These are phyloP conservation scores for Saturnispora serradocipensis DNA, from an alignment of 805 yeast species.

Conservation along the genomic window DNA sequence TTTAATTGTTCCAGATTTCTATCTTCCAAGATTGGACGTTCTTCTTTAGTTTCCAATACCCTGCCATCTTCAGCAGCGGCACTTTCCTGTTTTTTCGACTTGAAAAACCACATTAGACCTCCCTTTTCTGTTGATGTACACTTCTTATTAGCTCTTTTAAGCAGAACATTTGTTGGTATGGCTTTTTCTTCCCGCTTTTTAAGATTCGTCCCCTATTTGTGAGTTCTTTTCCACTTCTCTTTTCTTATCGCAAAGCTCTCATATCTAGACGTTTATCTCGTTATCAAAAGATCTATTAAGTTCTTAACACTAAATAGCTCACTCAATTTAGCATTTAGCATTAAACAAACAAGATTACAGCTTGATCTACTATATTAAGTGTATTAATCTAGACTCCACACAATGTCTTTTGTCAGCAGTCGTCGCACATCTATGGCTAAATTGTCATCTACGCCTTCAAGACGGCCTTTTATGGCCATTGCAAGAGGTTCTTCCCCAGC, in stretches of 20 bases:
- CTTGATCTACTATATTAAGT: neutral
- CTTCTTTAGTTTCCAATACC: neutral
- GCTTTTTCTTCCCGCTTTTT: neutral
- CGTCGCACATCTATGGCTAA: conserved; percentile 5
- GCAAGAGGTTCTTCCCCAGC: conserved; percentile 12
- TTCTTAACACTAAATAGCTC: neutral
- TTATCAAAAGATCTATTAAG: too few relatives aligned
- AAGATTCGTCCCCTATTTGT: neutral
- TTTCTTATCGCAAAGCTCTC: too few relatives aligned
- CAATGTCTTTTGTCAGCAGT: neutral
- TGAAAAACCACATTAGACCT: neutral
- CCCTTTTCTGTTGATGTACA: neutral
- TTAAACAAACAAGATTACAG: neutral
- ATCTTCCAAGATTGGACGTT: neutral
- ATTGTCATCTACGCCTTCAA: conserved; percentile 2
- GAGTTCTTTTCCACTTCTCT: neutral
- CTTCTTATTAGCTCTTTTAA: neutral
- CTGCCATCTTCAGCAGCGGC: neutral
- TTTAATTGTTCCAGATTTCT: neutral
- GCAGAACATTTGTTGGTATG: neutral
- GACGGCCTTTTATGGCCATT: neutral
- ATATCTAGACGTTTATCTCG: too few relatives aligned
- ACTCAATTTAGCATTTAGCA: neutral
- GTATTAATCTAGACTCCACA: neutral
- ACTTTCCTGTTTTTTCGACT: neutral